phyloP scores from a whole-genome alignment of 1,139 yeast genomes.

The Pichia inconspicua region DNA sequence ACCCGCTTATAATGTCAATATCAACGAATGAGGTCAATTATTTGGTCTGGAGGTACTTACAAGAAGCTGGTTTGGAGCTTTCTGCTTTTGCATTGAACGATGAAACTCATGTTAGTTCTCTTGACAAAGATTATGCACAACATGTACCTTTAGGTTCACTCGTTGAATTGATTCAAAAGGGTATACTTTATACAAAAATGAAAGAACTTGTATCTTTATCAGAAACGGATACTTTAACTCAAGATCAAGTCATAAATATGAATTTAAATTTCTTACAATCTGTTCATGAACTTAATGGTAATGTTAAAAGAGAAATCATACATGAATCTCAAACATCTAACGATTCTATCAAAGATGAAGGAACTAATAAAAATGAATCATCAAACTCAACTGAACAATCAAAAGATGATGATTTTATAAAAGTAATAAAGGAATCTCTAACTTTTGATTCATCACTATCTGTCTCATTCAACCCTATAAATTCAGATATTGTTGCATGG shows the following conservation, averaged over 20 bases:
- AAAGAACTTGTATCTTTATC: conserved; percentile 34
- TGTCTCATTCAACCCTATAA: conserved; percentile 35
- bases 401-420: conserved; percentile 8
- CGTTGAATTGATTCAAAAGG: conserved; percentile 77
- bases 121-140: conserved; percentile 44
- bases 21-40: conserved; percentile 83
- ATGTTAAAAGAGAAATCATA: neutral
- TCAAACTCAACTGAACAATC: too few species aligned
- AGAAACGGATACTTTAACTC: conserved; percentile 12
- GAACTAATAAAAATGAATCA: neutral
- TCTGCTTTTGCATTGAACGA: conserved; percentile 78
- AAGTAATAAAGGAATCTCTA: conserved; percentile 25
- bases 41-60: conserved; percentile 86
- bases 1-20: conserved; percentile 49
- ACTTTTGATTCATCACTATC: conserved; percentile 30
- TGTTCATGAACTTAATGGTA: conserved; percentile 17
- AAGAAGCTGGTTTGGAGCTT: conserved; percentile 76
- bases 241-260: conserved; percentile 22
- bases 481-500: conserved; percentile 30
- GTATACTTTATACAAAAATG: conserved; percentile 60
- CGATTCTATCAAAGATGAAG: neutral
- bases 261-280: conserved; percentile 27
- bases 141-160: conserved; percentile 65
- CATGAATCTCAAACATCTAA: neutral
- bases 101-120: conserved; percentile 55